Evolutionary conservation across 192 early-diverging fungal genomes (phyloP).

Genomic region (Umbelopsis sp.): DNA sequence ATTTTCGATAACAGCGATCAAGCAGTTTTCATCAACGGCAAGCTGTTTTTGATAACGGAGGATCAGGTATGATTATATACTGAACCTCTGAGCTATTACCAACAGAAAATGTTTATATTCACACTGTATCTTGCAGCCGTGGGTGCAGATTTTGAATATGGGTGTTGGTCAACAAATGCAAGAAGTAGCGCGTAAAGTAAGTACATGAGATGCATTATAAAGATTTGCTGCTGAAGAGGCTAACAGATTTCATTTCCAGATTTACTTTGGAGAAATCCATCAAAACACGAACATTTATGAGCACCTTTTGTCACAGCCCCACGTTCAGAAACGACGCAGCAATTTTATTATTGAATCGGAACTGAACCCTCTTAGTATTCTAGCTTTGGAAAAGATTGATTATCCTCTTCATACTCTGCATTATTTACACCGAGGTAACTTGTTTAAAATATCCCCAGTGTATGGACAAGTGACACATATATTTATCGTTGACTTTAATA

Average conservation of each 20-base stretch:
- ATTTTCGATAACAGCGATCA: background rate
- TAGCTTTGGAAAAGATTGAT: conserved; percentile 30
- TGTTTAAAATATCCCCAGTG: background rate
- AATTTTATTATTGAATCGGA: conserved; percentile 60
- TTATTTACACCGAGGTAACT: background rate
- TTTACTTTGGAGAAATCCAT: conserved; percentile 55
- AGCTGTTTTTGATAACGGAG: background rate
- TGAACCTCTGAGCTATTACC: too few species aligned
- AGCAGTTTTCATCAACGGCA: conserved; percentile 26
- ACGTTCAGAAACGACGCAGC: conserved; percentile 66
- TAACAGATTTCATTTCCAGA: conserved; percentile 22
- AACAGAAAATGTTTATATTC: background rate
- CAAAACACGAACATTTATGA: conserved; percentile 67
- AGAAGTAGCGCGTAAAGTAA: conserved; percentile 35
- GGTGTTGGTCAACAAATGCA: conserved; percentile 28
- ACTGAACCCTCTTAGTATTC: conserved; percentile 39
- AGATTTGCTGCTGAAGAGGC: background rate
- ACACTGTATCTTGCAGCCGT: conserved; percentile 29
- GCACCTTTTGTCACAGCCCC: conserved; percentile 65
- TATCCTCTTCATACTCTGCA: background rate
- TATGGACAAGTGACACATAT: too few species aligned
- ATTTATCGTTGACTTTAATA: background rate
- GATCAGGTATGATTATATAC: background rate
- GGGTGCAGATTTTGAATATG: conserved; percentile 28
- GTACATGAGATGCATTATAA: background rate